A percentile compares a stretch with the other conserved stretches of the same genome.
Evolutionary conservation across 2,329 filamentous ascomycete species (phyloP).

Genomic region (Botrytis fabae): DNA sequence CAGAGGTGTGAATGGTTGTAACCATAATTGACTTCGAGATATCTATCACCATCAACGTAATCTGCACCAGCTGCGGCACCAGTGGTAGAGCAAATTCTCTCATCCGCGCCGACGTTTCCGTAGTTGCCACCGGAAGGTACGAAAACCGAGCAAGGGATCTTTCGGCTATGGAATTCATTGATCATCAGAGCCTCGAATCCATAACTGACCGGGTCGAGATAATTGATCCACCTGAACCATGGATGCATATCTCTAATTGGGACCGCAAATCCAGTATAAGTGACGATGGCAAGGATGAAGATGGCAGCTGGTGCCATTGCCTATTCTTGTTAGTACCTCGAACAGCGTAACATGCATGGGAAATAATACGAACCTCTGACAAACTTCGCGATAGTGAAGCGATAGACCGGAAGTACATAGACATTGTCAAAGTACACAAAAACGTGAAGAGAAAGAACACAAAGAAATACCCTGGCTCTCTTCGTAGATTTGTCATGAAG

Average conservation of each 20-base stretch:
- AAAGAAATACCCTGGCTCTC: slow-evolving; percentile 77
- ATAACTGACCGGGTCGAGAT: slow-evolving; percentile 72
- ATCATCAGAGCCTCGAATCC: slow-evolving; percentile 71
- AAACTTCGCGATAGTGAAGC: slow-evolving; percentile 73
- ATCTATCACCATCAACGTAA: slow-evolving; percentile 59
- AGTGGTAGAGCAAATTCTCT: slow-evolving; percentile 55
- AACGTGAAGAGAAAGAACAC: slow-evolving; percentile 80
- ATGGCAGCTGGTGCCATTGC: slow-evolving; percentile 47
- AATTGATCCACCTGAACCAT: slow-evolving; percentile 59
- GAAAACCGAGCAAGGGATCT: slow-evolving; percentile 34
- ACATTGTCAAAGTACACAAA: slow-evolving; percentile 73
- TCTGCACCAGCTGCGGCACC: slow-evolving; percentile 56
- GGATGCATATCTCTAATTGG: slow-evolving; percentile 55
- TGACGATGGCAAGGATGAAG: slow-evolving; percentile 59
- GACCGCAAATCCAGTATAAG: slow-evolving; percentile 51
- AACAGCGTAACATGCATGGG: background rate
- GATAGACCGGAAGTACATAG: slow-evolving; percentile 82
- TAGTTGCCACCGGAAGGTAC: slow-evolving; percentile 34
- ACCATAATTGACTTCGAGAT: slow-evolving; percentile 54
- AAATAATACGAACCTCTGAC: slow-evolving; percentile 50
- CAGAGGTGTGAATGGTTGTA: slow-evolving; percentile 64
- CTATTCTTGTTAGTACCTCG: slow-evolving; percentile 12
- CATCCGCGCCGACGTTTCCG: slow-evolving; percentile 23
- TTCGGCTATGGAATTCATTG: slow-evolving; percentile 66
- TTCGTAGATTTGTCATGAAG: slow-evolving; percentile 81